phyloP scores from a whole-genome alignment of 202 grass and related monocot genomes.

The Saccharum hybrid region DNA sequence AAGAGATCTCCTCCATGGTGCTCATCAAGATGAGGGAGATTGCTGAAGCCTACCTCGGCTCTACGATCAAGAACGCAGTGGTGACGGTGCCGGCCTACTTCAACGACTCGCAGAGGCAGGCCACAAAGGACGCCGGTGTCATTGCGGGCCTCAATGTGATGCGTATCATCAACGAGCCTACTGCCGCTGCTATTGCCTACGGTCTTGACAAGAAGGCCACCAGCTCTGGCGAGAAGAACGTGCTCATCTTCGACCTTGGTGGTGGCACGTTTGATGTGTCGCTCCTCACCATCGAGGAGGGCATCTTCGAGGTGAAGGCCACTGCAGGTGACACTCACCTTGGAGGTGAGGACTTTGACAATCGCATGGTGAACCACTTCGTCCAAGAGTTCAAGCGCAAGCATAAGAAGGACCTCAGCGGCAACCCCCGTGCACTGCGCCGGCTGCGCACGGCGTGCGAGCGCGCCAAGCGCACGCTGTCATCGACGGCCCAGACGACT shows the following conservation, averaged over 20 bases:
- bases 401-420: constrained; percentile 82
- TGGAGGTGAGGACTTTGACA: constrained; percentile 83
- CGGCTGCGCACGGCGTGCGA: constrained; percentile 76
- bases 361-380: constrained; percentile 92
- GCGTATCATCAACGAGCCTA: constrained; percentile 89
- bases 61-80: constrained; percentile 78
- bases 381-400: constrained; percentile 91
- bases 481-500: constrained; percentile 81
- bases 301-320: constrained; percentile 89
- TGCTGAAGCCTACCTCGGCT: constrained; percentile 77
- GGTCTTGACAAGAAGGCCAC: constrained; percentile 84
- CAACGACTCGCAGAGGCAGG: constrained; percentile 87
- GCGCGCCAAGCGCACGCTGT: constrained; percentile 78
- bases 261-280: constrained; percentile 87
- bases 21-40: constrained; percentile 89
- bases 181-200: constrained; percentile 81
- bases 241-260: constrained; percentile 85
- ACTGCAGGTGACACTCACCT: constrained; percentile 89
- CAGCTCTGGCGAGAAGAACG: constrained; percentile 76
- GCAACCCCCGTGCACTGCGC: constrained; percentile 74
- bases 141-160: constrained; percentile 81
- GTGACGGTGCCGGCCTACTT: constrained; percentile 86
- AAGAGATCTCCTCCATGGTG: constrained; percentile 92
- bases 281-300: constrained; percentile 80
- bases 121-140: constrained; percentile 81